phyloP scores from a whole-genome alignment of 192 early-diverging fungal genomes.

The Radiomyces spectabilis region DNA sequence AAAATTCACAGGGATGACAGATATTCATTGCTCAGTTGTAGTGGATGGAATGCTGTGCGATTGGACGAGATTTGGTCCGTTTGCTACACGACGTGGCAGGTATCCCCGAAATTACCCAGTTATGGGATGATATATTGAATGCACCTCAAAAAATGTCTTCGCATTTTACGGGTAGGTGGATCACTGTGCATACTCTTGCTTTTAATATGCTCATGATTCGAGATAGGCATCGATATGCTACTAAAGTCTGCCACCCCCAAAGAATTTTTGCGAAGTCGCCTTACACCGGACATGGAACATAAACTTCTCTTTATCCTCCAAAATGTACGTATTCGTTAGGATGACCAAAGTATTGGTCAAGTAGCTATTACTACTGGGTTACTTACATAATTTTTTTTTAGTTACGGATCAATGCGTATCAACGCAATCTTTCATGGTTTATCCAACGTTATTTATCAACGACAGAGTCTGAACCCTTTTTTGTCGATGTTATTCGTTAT shows the following conservation, averaged over 20 bases:
- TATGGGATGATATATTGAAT: constrained; percentile 53
- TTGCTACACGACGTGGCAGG: constrained; percentile 53
- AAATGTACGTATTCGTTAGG: constrained; percentile 39
- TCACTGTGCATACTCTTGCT: too few relatives aligned
- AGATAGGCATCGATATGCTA: constrained; percentile 46
- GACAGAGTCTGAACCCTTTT: constrained; percentile 53
- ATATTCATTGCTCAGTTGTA: background rate
- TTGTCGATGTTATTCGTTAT: constrained; percentile 64
- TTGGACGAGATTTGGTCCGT: constrained; percentile 63
- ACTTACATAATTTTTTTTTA: constrained; percentile 12
- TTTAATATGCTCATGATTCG: background rate
- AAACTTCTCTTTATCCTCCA: constrained; percentile 61
- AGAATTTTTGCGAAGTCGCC: constrained; percentile 46
- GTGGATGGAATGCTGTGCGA: constrained; percentile 41
- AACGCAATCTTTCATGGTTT: constrained; percentile 62
- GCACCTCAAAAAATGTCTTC: constrained; percentile 46
- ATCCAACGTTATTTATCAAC: constrained; percentile 48
- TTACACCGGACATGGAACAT: constrained; percentile 64
- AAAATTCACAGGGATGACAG: background rate
- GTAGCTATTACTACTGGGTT: too few relatives aligned
- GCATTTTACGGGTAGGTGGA: constrained; percentile 41
- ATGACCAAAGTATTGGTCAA: too few relatives aligned
- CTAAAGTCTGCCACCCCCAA: constrained; percentile 53
- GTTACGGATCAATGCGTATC: constrained; percentile 37
- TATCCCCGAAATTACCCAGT: constrained; percentile 40